Evolutionary conservation across 495 filamentous ascomycete species (phyloP), one percentile per base, ranked within the genome.

Genomic region (Echria macrotheca): DNA sequence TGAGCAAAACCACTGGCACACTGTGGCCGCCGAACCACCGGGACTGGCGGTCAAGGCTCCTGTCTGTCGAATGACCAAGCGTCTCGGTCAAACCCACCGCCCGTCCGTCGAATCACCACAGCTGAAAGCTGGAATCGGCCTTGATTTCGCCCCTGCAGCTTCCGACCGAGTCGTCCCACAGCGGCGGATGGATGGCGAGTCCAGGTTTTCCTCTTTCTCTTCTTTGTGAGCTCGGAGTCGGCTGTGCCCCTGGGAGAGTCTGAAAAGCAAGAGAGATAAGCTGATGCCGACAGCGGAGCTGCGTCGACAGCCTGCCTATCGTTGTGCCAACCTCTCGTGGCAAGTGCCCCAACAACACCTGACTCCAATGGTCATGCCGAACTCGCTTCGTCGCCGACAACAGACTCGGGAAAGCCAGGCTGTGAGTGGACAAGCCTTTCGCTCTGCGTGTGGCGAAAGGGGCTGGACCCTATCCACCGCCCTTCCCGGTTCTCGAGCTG

Each of bases 231-330:
- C n/a, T n/a, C n/a, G n/a, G n/a, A n/a, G n/a, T n/a, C n/a, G n/a
- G n/a, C n/a, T n/a, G n/a, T n/a, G n/a, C n/a, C n/a, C n/a, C n/a
- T n/a, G n/a, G n/a, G n/a, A n/a, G n/a, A n/a, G n/a, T n/a, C n/a
- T n/a, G n/a, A n/a, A n/a, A n/a, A n/a, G n/a, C n/a, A n/a, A 28
- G 40, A 15, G 14, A 48, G 46, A 48, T 48, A 40, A 48, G 46
- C 46, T 48, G 46, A 48, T 48, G n/a, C 46, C 46, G 24, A 40
- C 46, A 31, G 23, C 23, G 46, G 46, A 26, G 33, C 19, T 39
- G 33, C 22, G 36, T 38, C 35, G 26, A 29, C 35, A 29, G 21
- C 15, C 12, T 22, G 14, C 23, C 46, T 31, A 40, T 38, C 35
- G 35, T 35, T 22, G 46, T 39, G 14, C 15, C 22, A n/a, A 12